These are phyloP conservation scores for Globisporangium lucens DNA, from an alignment of 352 stramenopile species.

Conservation along the genomic window DNA sequence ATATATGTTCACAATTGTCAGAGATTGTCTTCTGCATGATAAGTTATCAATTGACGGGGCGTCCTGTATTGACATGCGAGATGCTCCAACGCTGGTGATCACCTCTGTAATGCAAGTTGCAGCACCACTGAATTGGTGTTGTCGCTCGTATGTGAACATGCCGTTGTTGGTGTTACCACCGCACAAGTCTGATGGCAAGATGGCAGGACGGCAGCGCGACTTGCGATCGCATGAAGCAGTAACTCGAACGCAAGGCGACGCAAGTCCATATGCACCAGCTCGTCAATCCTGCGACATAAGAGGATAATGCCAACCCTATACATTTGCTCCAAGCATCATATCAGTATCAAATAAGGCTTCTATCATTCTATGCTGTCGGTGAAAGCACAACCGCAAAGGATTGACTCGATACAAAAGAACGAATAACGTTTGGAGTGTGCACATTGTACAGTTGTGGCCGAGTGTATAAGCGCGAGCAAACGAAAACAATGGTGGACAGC, in stretches of 20 bases:
- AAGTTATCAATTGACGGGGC: neutral
- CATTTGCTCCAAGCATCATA: neutral
- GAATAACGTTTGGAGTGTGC: neutral
- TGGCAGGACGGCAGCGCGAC: neutral
- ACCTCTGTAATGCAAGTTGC: neutral
- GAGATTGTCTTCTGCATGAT: too few species aligned
- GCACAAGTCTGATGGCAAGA: neutral
- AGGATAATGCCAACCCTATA: neutral
- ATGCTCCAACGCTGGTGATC: neutral
- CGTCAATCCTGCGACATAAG: neutral
- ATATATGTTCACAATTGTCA: neutral
- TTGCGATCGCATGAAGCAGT: neutral
- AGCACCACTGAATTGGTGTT: neutral
- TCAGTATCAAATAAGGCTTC: neutral
- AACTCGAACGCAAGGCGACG: neutral
- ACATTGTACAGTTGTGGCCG: neutral
- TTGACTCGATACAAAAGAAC: neutral
- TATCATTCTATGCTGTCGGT: too few species aligned
- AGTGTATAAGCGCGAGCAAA: neutral
- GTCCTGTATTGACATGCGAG: neutral
- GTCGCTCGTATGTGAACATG: neutral
- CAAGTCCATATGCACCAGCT: slow-evolving; percentile 1
- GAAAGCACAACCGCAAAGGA: neutral
- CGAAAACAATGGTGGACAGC: neutral
- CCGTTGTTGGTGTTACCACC: neutral